These are phyloP conservation scores for Magnaporthiopsis rhizophila DNA, from an alignment of 2,329 filamentous ascomycete species.

Conservation along the genomic window DNA sequence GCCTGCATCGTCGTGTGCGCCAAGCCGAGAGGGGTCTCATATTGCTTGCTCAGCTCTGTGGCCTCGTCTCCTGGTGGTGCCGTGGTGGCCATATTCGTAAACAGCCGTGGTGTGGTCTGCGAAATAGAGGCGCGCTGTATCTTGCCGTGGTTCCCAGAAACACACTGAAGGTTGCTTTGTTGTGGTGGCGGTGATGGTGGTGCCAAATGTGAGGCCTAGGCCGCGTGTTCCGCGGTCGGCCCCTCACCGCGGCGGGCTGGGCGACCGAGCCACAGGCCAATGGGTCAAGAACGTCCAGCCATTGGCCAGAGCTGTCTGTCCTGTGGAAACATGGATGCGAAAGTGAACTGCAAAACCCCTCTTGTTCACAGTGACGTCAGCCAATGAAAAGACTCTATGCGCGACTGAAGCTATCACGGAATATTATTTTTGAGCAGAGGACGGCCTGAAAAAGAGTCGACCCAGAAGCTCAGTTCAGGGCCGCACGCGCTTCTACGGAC, in stretches of 20 bases:
- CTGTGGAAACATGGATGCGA: background rate
- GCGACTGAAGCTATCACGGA: background rate
- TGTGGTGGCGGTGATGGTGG: background rate
- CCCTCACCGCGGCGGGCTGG: background rate
- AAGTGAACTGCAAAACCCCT: background rate
- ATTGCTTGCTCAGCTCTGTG: conserved; percentile 34
- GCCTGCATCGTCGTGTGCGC: conserved; percentile 38
- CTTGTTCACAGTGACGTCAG: background rate
- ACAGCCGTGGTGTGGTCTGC: too few relatives aligned
- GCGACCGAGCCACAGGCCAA: background rate
- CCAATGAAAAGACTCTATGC: background rate
- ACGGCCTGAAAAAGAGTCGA: too few relatives aligned
- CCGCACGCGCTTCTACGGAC: too few relatives aligned
- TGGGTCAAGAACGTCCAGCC: background rate
- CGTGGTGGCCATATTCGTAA: conserved; percentile 6
- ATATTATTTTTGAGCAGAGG: too few relatives aligned
- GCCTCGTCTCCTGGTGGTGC: conserved; percentile 13
- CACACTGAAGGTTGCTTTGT: background rate
- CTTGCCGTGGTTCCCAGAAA: background rate
- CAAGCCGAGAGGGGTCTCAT: conserved; percentile 36
- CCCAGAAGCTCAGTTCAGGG: too few relatives aligned
- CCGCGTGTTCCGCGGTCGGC: background rate
- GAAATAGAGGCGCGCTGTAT: background rate
- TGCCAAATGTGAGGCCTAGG: background rate
- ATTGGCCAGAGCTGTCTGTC: background rate